Percentiles rank a stretch among this genome's conserved stretches.
These are phyloP conservation scores for Rehmannia glutinosa DNA, from an alignment of 257 asterid genomes.

Conservation along the genomic window DNA sequence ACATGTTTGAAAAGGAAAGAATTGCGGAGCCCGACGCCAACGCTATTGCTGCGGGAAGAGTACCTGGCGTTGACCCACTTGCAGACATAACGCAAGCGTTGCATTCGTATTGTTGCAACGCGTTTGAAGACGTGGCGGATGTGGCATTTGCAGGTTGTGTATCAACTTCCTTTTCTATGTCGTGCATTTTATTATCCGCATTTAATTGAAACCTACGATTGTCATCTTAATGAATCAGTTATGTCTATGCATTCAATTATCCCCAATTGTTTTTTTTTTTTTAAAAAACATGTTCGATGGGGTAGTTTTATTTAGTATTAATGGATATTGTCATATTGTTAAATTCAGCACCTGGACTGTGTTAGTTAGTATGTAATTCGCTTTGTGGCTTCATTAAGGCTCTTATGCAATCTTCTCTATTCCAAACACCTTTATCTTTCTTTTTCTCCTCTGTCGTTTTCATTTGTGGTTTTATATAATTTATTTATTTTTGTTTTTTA, in stretches of 20 bases:
- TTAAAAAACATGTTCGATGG: background rate
- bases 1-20: slow-evolving; percentile 53
- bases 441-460: background rate
- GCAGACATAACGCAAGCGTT: slow-evolving; percentile 69
- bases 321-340: slow-evolving; percentile 1
- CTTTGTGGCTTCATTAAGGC: background rate
- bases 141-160: slow-evolving; percentile 83
- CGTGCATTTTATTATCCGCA: background rate
- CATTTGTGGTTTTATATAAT: background rate
- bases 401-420: background rate
- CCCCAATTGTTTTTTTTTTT: background rate
- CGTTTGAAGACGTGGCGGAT: slow-evolving; percentile 58
- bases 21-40: slow-evolving; percentile 53
- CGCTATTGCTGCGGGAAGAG: slow-evolving; percentile 93
- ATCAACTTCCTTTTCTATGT: slow-evolving; percentile 2
- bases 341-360: background rate
- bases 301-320: background rate
- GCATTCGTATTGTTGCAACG: slow-evolving; percentile 69
- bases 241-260: too few relatives aligned
- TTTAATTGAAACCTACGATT: slow-evolving; percentile 3
- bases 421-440: background rate
- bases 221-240: background rate
- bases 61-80: slow-evolving; percentile 70
- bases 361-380: background rate
- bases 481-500: background rate